A percentile compares a stretch with the other conserved stretches of the same genome.
phyloP scores from a whole-genome alignment of 179 eudicot species.

The Patellifolia procumbens region DNA sequence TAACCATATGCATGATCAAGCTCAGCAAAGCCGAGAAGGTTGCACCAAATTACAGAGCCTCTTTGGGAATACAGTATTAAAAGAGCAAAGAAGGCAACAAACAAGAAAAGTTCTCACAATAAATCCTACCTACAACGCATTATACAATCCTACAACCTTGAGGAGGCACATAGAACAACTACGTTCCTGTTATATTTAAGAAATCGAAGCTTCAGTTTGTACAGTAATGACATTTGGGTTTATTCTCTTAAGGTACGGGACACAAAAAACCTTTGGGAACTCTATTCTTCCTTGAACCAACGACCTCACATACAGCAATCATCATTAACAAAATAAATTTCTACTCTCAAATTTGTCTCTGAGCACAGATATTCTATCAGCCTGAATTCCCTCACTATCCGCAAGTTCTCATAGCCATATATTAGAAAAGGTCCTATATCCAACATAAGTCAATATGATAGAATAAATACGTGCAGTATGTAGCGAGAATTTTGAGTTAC shows the following conservation, averaged over 20 bases:
- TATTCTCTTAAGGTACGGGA: neutral
- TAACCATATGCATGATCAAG: constrained; percentile 3
- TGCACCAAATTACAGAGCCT: neutral
- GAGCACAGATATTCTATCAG: neutral
- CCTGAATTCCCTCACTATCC: neutral
- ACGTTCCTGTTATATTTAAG: neutral
- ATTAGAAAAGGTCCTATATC: too few relatives aligned
- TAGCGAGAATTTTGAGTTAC: too few relatives aligned
- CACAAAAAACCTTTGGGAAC: neutral
- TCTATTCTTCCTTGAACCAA: too few relatives aligned
- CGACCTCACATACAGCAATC: too few relatives aligned
- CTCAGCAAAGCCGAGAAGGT: constrained; percentile 1
- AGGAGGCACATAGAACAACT: neutral
- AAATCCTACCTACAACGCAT: neutral
- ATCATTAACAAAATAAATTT: too few relatives aligned
- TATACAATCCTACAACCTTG: neutral
- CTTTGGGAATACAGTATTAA: constrained; percentile 1
- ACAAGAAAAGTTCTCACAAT: neutral
- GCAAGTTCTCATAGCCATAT: neutral
- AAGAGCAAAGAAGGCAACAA: neutral
- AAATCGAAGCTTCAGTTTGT: neutral
- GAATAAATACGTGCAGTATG: too few relatives aligned
- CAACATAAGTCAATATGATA: too few relatives aligned
- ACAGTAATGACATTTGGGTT: neutral
- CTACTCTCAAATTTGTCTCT: neutral